These are phyloP conservation scores for Jamesozyma piceae DNA, from an alignment of 805 yeast genomes.

Conservation along the genomic window DNA sequence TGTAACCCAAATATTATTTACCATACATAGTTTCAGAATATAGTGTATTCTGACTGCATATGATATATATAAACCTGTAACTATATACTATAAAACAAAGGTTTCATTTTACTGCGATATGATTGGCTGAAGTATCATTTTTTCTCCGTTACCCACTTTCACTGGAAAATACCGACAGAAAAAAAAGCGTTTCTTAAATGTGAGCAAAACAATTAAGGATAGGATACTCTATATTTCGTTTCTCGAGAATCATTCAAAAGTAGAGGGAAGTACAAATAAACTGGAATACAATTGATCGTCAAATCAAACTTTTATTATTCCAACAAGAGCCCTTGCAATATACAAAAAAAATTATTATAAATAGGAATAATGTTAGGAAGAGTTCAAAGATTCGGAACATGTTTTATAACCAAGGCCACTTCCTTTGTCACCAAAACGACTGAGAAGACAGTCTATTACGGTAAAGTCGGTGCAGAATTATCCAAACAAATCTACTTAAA, in stretches of 20 bases:
- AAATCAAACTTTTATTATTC: too few species aligned
- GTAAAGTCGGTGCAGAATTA: slow-evolving; percentile 44
- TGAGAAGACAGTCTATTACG: slow-evolving; percentile 56
- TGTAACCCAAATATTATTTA: not conserved
- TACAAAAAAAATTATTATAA: not conserved
- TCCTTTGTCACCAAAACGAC: slow-evolving; percentile 43
- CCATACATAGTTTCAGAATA: not conserved
- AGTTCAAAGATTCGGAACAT: slow-evolving; percentile 21
- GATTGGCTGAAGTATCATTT: not conserved
- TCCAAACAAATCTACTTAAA: slow-evolving; percentile 65
- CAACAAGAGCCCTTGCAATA: too few species aligned
- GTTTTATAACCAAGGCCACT: slow-evolving; percentile 22
- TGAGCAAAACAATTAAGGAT: not conserved
- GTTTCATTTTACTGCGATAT: not conserved
- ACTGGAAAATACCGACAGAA: not conserved
- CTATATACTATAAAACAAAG: not conserved
- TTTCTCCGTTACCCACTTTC: not conserved
- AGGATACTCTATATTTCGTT: not conserved
- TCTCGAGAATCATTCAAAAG: not conserved
- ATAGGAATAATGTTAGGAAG: slow-evolving; percentile 20
- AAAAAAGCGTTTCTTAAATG: not conserved
- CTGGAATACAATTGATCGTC: too few species aligned
- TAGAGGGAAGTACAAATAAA: too few species aligned
- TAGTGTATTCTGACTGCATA: not conserved
- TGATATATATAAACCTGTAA: not conserved